Evolutionary conservation across 306 rosid species (phyloP).

Genomic region (Prunus dulcis): DNA sequence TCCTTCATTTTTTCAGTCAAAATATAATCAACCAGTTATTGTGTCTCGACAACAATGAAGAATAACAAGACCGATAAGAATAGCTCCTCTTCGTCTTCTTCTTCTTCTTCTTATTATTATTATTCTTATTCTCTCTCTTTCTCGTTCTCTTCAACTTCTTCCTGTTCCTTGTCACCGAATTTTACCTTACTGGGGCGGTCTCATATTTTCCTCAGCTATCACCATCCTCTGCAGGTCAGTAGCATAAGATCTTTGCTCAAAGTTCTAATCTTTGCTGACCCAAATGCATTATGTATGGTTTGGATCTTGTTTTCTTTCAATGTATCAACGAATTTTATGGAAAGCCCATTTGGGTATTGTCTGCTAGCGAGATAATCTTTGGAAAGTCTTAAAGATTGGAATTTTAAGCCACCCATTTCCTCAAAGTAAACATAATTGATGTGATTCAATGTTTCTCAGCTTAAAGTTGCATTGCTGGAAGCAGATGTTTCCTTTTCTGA

Average conservation of each 20-base stretch:
- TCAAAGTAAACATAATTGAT: not conserved
- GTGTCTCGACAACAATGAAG: constrained; percentile 18
- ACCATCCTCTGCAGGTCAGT: constrained; percentile 33
- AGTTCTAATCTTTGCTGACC: not conserved
- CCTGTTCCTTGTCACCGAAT: not conserved
- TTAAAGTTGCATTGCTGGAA: not conserved
- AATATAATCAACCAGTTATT: constrained; percentile 21
- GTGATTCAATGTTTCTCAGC: not conserved
- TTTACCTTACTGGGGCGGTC: not conserved
- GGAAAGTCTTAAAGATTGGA: constrained; percentile 3
- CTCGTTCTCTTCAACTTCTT: not conserved
- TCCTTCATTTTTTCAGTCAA: constrained; percentile 1
- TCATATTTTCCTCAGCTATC: constrained; percentile 5
- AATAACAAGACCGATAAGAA: not conserved
- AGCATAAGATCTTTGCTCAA: not conserved
- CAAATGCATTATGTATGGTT: constrained; percentile 5
- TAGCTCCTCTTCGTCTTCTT: not conserved
- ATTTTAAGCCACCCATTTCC: constrained; percentile 6
- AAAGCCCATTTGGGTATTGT: constrained; percentile 10
- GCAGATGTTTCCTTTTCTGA: not conserved
- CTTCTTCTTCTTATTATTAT: too few relatives aligned
- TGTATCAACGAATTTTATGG: not conserved
- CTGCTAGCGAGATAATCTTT: not conserved
- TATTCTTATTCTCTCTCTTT: too few relatives aligned
- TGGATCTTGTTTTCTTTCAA: constrained; percentile 9